Base-by-base conservation (phyloP, 495 filamentous ascomycete genomes). In the Lichina pygmaea region DNA sequence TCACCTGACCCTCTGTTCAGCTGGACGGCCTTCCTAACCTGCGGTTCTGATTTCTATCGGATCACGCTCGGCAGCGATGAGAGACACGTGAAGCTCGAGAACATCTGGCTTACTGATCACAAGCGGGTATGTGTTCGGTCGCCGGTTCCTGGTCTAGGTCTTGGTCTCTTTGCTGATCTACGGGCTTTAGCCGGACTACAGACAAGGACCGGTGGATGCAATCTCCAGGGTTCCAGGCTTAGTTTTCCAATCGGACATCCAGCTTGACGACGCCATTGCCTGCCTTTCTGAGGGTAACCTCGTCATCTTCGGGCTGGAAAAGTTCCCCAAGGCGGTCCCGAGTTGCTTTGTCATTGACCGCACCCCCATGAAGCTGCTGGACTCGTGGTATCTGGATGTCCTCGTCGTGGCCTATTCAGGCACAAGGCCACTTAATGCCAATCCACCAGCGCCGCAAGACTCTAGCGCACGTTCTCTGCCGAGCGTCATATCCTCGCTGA, bases 281-380 rank as follows among this genome's bases (percentile, higher is more conserved):
- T 49, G 42, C 30, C 12, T 49, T 12, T 48, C 43, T 11, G 48
- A 38, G 13, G 41, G 11, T 8, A 41, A 16, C 13, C 31, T 75
- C 3, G 50, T 73, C 30, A 51, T 75, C 11, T 60, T 65, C 12
- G 59, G 64, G n/a, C 46, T 77, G 16, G 60, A 68, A 41, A 51
- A 55, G 9, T 53, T 54, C 6, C 57, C 62, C 7, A 65, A 65
- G 41, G 58, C 65, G 0, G 62, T 75, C 7, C 68, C 70, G 11
- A 63, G 75, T 7, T 60, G 60, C 41, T 55, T 75, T 0, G 55
- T 55, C 0, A 51, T 72, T 6, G 46, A 48, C 8, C 66, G 66
- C 3, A 68, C 67, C 1, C 72, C 73, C 11, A 58, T 57, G 6
- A 67, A 64, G 37, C 49, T 77, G 0, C 46, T 75, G 10, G 75